Evolutionary conservation across 352 stramenopile genomes (phyloP).

Genomic region (Phytopythium mirpurense): DNA sequence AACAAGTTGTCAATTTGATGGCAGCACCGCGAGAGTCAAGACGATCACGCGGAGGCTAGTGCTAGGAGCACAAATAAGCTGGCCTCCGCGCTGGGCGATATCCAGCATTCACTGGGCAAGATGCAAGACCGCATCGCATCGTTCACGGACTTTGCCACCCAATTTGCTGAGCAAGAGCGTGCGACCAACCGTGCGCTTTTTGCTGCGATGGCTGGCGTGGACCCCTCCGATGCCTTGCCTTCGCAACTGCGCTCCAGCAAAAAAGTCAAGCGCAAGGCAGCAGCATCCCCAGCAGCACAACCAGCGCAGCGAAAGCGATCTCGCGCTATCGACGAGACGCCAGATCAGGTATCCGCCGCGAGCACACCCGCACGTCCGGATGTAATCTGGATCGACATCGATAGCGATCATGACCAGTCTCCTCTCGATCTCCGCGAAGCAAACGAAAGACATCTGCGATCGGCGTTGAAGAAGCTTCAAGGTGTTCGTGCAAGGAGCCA

Average conservation of each 20-base stretch:
- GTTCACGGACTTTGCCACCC: neutral
- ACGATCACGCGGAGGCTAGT: neutral
- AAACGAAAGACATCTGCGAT: neutral
- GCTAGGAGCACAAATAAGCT: neutral
- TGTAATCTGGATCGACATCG: neutral
- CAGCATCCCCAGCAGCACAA: neutral
- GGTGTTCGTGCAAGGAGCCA: neutral
- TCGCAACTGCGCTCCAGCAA: neutral
- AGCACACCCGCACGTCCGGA: neutral
- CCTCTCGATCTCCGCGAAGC: neutral
- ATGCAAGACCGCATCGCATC: neutral
- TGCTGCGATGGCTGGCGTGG: neutral
- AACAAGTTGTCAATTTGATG: neutral
- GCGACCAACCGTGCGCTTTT: neutral
- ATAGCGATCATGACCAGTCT: neutral
- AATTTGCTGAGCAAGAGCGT: neutral
- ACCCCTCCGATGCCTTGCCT: neutral
- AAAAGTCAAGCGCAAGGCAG: neutral
- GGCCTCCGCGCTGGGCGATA: neutral
- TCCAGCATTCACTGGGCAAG: neutral
- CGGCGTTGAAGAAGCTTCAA: neutral
- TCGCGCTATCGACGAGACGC: neutral
- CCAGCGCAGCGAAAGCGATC: conserved; percentile 1
- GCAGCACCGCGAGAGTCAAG: conserved; percentile 2
- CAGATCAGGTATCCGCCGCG: too few relatives aligned